A percentile compares a stretch with the other conserved stretches of the same genome.
Evolutionary conservation across 352 stramenopile genomes (phyloP).

Genomic region (Achlya hypogyna): DNA sequence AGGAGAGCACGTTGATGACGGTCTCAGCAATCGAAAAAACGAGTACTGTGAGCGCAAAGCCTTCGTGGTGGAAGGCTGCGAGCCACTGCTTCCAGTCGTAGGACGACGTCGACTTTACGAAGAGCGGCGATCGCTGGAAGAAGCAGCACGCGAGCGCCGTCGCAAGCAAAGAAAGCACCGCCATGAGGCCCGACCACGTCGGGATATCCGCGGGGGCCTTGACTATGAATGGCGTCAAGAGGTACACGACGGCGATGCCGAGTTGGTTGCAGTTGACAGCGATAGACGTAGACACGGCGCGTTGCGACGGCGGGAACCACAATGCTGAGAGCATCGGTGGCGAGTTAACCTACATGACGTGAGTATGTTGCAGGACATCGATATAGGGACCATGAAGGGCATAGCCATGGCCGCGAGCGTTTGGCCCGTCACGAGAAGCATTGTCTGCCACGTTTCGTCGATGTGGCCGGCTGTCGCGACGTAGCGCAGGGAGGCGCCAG

Average conservation of each 20-base stretch:
- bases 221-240: constrained; percentile 9
- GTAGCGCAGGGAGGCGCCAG: constrained; percentile 40
- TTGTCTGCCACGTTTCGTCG: constrained; percentile 15
- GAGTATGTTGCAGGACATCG: not conserved
- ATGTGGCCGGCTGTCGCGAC: not conserved
- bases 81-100: constrained; percentile 70
- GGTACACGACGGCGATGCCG: constrained; percentile 46
- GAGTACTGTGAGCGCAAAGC: constrained; percentile 52
- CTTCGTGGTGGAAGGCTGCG: constrained; percentile 45
- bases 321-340: constrained; percentile 59
- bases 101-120: not conserved
- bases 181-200: not conserved
- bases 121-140: constrained; percentile 6
- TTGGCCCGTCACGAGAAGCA: constrained; percentile 44
- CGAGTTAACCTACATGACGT: constrained; percentile 57
- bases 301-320: constrained; percentile 59
- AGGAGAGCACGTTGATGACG: constrained; percentile 59
- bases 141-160: not conserved
- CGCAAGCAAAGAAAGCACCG: not conserved
- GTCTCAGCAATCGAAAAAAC: constrained; percentile 61
- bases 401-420: constrained; percentile 55
- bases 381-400: constrained; percentile 52
- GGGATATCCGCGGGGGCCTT: not conserved
- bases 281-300: constrained; percentile 56
- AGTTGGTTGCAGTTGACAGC: constrained; percentile 68